Percentiles rank a stretch among this genome's conserved stretches.
These are phyloP conservation scores for Trifolium pratense DNA, from an alignment of 306 rosid genomes.

Conservation along the genomic window DNA sequence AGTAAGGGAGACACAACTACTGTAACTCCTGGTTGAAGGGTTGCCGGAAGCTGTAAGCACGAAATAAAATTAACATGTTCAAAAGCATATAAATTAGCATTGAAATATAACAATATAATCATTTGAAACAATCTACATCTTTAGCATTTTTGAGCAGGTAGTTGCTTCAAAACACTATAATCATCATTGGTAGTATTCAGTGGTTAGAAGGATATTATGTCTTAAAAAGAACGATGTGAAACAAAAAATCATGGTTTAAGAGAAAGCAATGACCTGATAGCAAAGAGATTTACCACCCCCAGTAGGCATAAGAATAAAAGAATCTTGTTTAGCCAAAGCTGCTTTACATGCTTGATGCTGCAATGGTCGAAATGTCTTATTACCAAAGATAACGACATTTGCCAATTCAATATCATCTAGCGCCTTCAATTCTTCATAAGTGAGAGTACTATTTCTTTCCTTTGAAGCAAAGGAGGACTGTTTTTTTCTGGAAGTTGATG, in stretches of 20 bases:
- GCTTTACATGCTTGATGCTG: slow-evolving; percentile 89
- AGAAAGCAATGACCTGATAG: slow-evolving; percentile 79
- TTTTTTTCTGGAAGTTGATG: slow-evolving; percentile 52
- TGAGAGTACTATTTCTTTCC: slow-evolving; percentile 53
- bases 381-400: slow-evolving; percentile 87
- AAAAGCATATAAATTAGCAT: background rate
- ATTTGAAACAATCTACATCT: slow-evolving; percentile 31
- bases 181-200: slow-evolving; percentile 7
- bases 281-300: slow-evolving; percentile 99
- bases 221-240: background rate
- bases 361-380: slow-evolving; percentile 78
- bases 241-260: slow-evolving; percentile 14
- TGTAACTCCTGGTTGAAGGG: slow-evolving; percentile 84
- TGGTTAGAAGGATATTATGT: slow-evolving; percentile 33
- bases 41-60: slow-evolving; percentile 88
- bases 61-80: slow-evolving; percentile 40
- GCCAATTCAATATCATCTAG: slow-evolving; percentile 91
- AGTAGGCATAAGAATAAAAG: slow-evolving; percentile 96
- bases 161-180: slow-evolving; percentile 27
- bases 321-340: slow-evolving; percentile 76
- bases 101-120: slow-evolving; percentile 16
- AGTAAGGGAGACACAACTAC: slow-evolving; percentile 91
- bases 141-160: slow-evolving; percentile 31
- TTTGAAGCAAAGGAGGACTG: slow-evolving; percentile 43
- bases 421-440: slow-evolving; percentile 67